phyloP scores from a whole-genome alignment of 495 filamentous ascomycete genomes.

The Neurospora intermedia region DNA sequence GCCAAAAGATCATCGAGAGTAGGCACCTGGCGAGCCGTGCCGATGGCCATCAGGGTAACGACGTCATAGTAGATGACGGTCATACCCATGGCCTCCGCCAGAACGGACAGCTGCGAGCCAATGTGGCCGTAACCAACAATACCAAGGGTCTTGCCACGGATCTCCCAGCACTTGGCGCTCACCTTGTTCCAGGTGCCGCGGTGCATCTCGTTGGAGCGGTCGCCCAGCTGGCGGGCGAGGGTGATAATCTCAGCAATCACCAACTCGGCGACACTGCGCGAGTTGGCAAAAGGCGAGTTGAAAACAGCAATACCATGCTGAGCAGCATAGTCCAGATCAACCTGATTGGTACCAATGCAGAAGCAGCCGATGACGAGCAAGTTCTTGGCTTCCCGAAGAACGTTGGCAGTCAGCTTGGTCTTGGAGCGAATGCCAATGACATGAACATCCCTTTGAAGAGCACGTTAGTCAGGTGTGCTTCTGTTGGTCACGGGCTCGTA shows the following conservation, averaged over 20 bases:
- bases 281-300: conserved; percentile 98
- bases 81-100: conserved; percentile 98
- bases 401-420: conserved; percentile 80
- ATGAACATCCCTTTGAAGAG: conserved; percentile 64
- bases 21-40: conserved; percentile 72
- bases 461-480: conserved; percentile 4
- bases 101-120: conserved; percentile 88
- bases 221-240: conserved; percentile 83
- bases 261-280: conserved; percentile 89
- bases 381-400: conserved; percentile 82
- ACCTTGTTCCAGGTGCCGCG: conserved; percentile 96
- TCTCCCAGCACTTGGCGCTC: conserved; percentile 91
- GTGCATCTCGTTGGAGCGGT: conserved; percentile 93
- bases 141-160: conserved; percentile 91
- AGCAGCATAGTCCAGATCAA: conserved; percentile 86
- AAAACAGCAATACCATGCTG: conserved; percentile 92
- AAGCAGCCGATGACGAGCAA: conserved; percentile 96
- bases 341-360: conserved; percentile 98
- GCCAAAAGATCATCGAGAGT: conserved; percentile 66
- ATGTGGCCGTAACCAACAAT: conserved; percentile 98
- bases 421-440: conserved; percentile 98
- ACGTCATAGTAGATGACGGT: conserved; percentile 92
- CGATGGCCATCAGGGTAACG: conserved; percentile 84
- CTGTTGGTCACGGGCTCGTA: neutral
- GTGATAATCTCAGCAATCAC: conserved; percentile 89